Evolutionary conservation across 2,329 filamentous ascomycete species (phyloP), one percentile per base, ranked within the genome.

Genomic region (Apiospora malaysiana): DNA sequence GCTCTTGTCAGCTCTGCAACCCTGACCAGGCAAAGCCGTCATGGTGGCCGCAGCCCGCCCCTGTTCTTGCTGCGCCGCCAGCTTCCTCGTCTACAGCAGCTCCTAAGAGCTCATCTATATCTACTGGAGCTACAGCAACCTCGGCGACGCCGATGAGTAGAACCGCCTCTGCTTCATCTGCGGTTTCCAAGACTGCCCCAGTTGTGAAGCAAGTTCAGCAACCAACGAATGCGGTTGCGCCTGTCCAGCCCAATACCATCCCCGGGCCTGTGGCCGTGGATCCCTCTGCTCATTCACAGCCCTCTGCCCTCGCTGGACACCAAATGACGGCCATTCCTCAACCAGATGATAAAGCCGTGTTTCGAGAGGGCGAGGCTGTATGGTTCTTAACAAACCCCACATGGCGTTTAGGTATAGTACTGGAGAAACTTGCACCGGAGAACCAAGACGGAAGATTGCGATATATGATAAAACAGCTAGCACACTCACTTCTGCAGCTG

Each of bases 391-490:
- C 85, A 32, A 80, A 81, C 8, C 81, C 78, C 27, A 83, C 83
- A 0, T 87, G 86, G 84, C 83, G 85, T 45, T 79, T 88, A 0
- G 86, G 85, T 6, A 77, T 87, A 68, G 81, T 87, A 27, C 43
- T 76, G 16, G 32, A 71, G 56, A 70, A 63, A n/a, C 12, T 40
- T 1, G 43, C 68, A 27, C 40, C 59, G 7, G 40, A 45, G 40
- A 37, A n/a, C 7, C 51, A 42, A 72, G 9, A 66, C 66, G 6
- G 40, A 4, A 42, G 27, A 25, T 32, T 49, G 47, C 49, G 51
- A 68, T 70, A 49, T 65, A 67, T 69, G 21, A 72, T 73, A 47
- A 68, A 71, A 73, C 80, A 45, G 71, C 77, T 72, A 45, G 81
- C 80, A 10, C 82, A 85, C 70, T 78, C 77, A 42, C 71, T 81